Evolutionary conservation across 306 rosid genomes (phyloP).

Genomic region (Vigna mungo): DNA sequence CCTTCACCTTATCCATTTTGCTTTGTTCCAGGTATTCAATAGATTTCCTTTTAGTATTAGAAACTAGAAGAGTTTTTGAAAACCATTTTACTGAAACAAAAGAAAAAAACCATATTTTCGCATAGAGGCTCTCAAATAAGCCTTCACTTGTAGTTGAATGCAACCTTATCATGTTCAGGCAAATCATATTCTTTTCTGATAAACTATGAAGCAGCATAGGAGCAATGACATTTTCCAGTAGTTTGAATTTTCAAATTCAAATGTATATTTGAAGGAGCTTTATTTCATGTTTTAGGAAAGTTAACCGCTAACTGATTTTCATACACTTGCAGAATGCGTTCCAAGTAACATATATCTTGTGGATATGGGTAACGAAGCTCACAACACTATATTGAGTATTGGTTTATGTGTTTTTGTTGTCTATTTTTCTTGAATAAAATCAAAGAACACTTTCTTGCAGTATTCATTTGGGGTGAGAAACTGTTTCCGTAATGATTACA

Average conservation of each 20-base stretch:
- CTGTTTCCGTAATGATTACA: constrained; percentile 72
- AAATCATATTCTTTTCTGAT: constrained; percentile 43
- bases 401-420: not conserved
- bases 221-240: not conserved
- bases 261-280: not conserved
- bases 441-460: constrained; percentile 58
- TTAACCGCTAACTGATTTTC: constrained; percentile 38
- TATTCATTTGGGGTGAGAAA: constrained; percentile 72
- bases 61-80: not conserved
- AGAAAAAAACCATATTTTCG: too few species aligned
- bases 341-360: constrained; percentile 77
- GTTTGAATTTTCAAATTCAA: not conserved
- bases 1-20: constrained; percentile 94
- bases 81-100: too few species aligned
- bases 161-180: not conserved
- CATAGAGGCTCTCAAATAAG: too few species aligned
- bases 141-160: not conserved
- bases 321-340: constrained; percentile 82
- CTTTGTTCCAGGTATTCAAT: constrained; percentile 82
- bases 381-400: constrained; percentile 29
- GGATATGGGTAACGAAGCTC: constrained; percentile 77
- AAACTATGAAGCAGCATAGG: not conserved
- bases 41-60: not conserved
- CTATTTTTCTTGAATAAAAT: constrained; percentile 16
- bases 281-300: not conserved